Percentiles rank a stretch among this genome's conserved stretches.
These are phyloP conservation scores for Penicillium coprophilum DNA, from an alignment of 495 filamentous ascomycete species.

Conservation along the genomic window DNA sequence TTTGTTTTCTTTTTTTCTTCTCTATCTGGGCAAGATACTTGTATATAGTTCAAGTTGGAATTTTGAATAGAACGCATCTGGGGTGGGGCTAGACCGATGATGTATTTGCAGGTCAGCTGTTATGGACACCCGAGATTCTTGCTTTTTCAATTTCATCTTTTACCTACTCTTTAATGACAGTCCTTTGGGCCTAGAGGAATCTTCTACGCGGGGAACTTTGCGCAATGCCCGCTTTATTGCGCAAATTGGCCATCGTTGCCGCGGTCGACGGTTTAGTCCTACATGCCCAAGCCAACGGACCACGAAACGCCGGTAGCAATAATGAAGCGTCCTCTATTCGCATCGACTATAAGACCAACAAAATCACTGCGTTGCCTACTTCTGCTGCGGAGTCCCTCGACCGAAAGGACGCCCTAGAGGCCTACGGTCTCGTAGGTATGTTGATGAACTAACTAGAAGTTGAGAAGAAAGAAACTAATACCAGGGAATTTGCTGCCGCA, in stretches of 20 bases:
- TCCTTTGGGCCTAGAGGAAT: too few relatives aligned
- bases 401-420: constrained; percentile 58
- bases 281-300: constrained; percentile 58
- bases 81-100: constrained; percentile 29
- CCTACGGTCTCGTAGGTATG: constrained; percentile 83
- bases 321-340: constrained; percentile 53
- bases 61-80: constrained; percentile 13
- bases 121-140: constrained; percentile 21
- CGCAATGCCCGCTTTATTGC: constrained; percentile 70
- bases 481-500: constrained; percentile 25
- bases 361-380: constrained; percentile 47
- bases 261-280: constrained; percentile 84
- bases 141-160: not conserved
- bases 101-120: constrained; percentile 32
- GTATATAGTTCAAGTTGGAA: constrained; percentile 26
- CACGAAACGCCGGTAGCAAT: constrained; percentile 39
- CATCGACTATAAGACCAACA: constrained; percentile 73
- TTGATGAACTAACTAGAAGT: not conserved
- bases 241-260: constrained; percentile 78
- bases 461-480: constrained; percentile 1
- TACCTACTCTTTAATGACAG: too few relatives aligned
- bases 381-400: constrained; percentile 38
- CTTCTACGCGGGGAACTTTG: constrained; percentile 12
- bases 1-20: constrained; percentile 18
- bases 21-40: constrained; percentile 22